Conservation (phyloP, 371 early-diverging fungal species). For the Apophysomyces trapeziformis region DNA sequence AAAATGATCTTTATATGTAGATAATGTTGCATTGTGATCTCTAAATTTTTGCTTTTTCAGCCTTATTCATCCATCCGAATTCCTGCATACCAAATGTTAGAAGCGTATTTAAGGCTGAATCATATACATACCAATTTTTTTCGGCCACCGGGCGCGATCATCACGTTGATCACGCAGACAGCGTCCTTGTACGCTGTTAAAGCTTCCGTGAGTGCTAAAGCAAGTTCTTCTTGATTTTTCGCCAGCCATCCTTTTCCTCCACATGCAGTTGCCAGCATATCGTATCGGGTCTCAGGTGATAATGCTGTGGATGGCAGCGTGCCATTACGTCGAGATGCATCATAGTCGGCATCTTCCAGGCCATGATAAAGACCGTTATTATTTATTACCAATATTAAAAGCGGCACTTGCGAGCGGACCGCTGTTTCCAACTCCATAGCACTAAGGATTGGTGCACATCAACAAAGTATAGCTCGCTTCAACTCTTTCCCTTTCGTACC, state of each 20-base stretch:
- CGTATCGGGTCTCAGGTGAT: constrained; percentile 70
- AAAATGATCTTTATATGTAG: no score
- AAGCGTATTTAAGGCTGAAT: no score
- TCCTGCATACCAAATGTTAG: constrained; percentile 2
- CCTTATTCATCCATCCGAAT: constrained; percentile 29
- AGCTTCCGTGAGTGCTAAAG: constrained; percentile 56
- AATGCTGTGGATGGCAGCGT: constrained; percentile 69
- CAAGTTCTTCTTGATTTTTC: constrained; percentile 63
- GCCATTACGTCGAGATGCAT: constrained; percentile 29
- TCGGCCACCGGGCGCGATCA: constrained; percentile 56
- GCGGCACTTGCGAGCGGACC: constrained; percentile 63
- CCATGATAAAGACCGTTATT: constrained; percentile 86
- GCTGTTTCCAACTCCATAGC: constrained; percentile 87
- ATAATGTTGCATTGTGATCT: no score
- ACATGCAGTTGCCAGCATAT: constrained; percentile 66
- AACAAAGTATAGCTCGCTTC: background rate
- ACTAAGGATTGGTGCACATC: constrained; percentile 20
- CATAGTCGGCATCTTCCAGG: constrained; percentile 49
- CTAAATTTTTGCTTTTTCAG: constrained; percentile 22
- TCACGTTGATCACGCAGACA: constrained; percentile 53
- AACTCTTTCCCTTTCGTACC: constrained; percentile 24
- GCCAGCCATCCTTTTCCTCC: constrained; percentile 72
- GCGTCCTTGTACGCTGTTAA: constrained; percentile 34
- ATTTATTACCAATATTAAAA: constrained; percentile 78
- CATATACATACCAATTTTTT: constrained; percentile 38